Percentiles rank a stretch among this genome's conserved stretches.
Conservation (phyloP, 2,329 filamentous ascomycete species). For the Nannizzia gypsea region DNA sequence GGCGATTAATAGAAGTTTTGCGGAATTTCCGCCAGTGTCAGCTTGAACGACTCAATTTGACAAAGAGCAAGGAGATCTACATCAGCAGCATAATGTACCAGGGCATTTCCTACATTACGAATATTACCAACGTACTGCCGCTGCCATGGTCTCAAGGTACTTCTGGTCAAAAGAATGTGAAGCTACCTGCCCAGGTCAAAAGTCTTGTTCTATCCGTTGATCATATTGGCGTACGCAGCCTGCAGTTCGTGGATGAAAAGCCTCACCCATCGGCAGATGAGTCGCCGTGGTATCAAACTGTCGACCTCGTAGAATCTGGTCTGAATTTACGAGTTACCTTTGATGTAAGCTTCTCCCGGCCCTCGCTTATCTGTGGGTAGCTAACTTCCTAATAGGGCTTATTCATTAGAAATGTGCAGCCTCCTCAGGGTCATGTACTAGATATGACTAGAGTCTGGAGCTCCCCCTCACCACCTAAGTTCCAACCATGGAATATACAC, state of each 20-base stretch:
- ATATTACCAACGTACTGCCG: neutral
- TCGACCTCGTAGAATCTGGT: neutral
- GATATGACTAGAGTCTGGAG: neutral
- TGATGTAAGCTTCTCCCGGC: neutral
- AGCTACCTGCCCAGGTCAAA: neutral
- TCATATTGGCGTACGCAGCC: neutral
- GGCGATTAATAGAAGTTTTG: neutral
- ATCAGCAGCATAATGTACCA: neutral
- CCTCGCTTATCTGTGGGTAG: neutral
- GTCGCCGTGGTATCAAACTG: neutral
- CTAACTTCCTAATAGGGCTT: neutral
- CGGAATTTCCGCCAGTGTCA: neutral
- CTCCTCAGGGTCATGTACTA: neutral
- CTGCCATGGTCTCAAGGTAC: neutral
- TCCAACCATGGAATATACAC: neutral
- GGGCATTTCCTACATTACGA: neutral
- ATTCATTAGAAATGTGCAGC: neutral
- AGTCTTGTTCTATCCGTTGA: neutral
- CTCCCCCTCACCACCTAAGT: neutral
- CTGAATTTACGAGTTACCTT: neutral
- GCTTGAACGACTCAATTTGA: neutral
- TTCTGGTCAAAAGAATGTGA: neutral
- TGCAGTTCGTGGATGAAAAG: neutral
- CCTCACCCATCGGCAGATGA: neutral
- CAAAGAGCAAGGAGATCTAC: neutral